These are phyloP conservation scores for Bifiguratus adelaidae DNA, from an alignment of 192 early-diverging fungal species.

Conservation along the genomic window DNA sequence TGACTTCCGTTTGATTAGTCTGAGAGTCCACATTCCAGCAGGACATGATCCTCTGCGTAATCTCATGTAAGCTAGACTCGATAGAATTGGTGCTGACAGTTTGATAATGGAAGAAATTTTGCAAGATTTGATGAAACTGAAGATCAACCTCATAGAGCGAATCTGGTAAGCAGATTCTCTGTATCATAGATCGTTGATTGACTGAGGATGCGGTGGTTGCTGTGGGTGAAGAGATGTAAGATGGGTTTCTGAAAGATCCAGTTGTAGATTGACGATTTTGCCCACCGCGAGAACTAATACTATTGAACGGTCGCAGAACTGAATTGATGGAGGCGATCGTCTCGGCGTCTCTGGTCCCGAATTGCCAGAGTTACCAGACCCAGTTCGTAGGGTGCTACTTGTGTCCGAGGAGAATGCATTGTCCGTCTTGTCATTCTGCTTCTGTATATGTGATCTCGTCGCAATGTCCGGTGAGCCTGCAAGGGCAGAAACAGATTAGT, in stretches of 20 bases:
- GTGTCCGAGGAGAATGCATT: too few species aligned
- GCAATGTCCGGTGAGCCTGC: too few species aligned
- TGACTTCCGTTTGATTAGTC: conserved; percentile 16
- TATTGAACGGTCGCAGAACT: too few species aligned
- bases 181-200: conserved; percentile 4
- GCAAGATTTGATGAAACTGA: conserved; percentile 36
- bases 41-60: conserved; percentile 30
- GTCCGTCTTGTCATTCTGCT: too few species aligned
- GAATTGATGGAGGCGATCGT: too few species aligned
- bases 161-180: conserved; percentile 22
- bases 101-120: conserved; percentile 32
- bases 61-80: conserved; percentile 25
- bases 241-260: background rate
- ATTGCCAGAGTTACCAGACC: too few species aligned
- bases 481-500: too few species aligned
- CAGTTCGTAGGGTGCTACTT: too few species aligned
- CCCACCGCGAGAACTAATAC: too few species aligned
- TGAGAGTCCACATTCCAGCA: conserved; percentile 12
- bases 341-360: too few species aligned
- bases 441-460: too few species aligned
- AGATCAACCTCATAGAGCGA: conserved; percentile 24
- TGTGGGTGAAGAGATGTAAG: background rate
- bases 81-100: conserved; percentile 33
- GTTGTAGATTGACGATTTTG: too few species aligned
- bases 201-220: background rate